Conservation (phyloP, 2,329 filamentous ascomycete species). For the Phoma sp. region DNA sequence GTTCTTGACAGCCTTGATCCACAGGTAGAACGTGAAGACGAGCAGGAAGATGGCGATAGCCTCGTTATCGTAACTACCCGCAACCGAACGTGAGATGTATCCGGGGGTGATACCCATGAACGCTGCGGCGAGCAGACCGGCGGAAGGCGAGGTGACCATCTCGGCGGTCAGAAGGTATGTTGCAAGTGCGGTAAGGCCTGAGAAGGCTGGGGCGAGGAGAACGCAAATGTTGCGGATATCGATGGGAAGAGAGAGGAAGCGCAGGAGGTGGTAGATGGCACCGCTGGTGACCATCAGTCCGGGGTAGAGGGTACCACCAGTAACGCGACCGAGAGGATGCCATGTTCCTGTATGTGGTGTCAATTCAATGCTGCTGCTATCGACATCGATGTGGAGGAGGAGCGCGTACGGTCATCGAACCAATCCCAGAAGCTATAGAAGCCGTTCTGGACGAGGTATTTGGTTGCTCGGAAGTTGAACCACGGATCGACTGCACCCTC, state of each 20-base stretch:
- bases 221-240: constrained; percentile 99
- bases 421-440: constrained; percentile 99
- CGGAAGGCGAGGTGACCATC: constrained; percentile 94
- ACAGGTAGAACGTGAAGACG: constrained; percentile 97
- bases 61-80: constrained; percentile 99
- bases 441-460: constrained; percentile 94
- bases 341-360: constrained; percentile 72
- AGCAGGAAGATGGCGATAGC: constrained; percentile 98
- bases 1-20: constrained; percentile 98
- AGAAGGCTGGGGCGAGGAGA: constrained; percentile 91
- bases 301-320: constrained; percentile 97
- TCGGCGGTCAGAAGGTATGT: constrained; percentile 96
- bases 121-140: constrained; percentile 87
- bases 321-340: constrained; percentile 98
- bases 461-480: constrained; percentile 99
- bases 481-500: constrained; percentile 84
- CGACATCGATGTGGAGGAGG: constrained; percentile 16
- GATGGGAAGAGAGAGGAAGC: constrained; percentile 85
- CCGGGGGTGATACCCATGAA: constrained; percentile 99
- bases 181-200: constrained; percentile 89
- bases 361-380: constrained; percentile 20
- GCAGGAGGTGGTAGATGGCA: constrained; percentile 91
- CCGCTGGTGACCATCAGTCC: constrained; percentile 99
- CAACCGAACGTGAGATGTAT: constrained; percentile 97
- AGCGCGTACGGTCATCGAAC: constrained; percentile 88